phyloP scores from a whole-genome alignment of 331 rosid genomes.

The Arachis monticola region DNA sequence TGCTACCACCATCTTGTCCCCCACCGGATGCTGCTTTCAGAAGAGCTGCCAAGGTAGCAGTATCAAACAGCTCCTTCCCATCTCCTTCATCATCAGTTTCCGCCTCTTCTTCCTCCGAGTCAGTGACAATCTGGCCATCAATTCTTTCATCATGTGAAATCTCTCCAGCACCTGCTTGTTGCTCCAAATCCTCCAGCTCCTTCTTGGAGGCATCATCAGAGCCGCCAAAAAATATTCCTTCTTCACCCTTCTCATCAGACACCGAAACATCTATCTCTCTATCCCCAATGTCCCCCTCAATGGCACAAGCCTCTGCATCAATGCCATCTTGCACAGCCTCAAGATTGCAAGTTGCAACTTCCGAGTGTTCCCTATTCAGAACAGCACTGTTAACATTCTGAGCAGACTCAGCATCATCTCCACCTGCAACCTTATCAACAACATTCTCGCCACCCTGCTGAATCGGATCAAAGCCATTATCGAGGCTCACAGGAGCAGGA shows the following conservation, averaged over 20 bases:
- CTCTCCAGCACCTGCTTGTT: constrained; percentile 55
- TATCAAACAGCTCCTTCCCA: constrained; percentile 81
- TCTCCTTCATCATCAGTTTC: constrained; percentile 82
- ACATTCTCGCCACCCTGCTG: constrained; percentile 35
- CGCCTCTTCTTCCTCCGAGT: constrained; percentile 72
- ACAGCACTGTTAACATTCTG: constrained; percentile 18
- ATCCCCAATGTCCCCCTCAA: constrained; percentile 47
- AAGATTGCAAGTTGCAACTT: constrained; percentile 18
- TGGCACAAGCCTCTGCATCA: constrained; percentile 11
- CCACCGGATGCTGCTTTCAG: constrained; percentile 83
- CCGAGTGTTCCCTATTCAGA: constrained; percentile 22
- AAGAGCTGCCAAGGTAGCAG: constrained; percentile 89
- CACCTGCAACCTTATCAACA: constrained; percentile 8
- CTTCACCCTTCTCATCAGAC: constrained; percentile 66
- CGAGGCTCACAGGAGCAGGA: constrained; percentile 46
- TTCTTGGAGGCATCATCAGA: constrained; percentile 71
- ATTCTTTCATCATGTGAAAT: constrained; percentile 62
- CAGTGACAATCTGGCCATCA: constrained; percentile 85
- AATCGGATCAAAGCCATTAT: constrained; percentile 52
- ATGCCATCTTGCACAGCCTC: constrained; percentile 9
- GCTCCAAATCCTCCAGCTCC: constrained; percentile 74
- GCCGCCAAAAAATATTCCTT: constrained; percentile 59
- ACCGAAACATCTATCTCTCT: constrained; percentile 51
- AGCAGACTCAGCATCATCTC: constrained; percentile 15
- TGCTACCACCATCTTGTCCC: constrained; percentile 68